Percentiles rank a stretch among this genome's conserved stretches.
Conservation (phyloP, 345 rosid species). For the Populus alba region DNA sequence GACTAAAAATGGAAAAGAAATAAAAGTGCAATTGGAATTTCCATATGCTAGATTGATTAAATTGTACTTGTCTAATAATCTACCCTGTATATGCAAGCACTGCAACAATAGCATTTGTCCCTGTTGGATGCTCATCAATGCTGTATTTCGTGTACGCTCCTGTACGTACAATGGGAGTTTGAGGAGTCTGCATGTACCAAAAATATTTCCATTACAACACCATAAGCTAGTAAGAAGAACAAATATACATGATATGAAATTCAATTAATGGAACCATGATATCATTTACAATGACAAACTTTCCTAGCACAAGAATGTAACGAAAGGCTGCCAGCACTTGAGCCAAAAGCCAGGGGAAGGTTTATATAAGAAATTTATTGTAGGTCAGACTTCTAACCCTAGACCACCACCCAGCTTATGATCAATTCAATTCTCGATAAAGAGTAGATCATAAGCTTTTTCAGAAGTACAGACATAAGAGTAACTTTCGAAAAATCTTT, state of each 20-base stretch:
- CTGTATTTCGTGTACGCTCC: conserved; percentile 63
- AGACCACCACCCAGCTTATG: no score
- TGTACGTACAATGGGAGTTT: conserved; percentile 85
- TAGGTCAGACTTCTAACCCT: no score
- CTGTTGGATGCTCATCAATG: conserved; percentile 82
- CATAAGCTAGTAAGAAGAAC: background rate
- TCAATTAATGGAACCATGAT: no score
- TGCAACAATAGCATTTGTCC: conserved; percentile 97
- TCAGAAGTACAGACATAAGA: no score
- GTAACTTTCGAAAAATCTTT: no score
- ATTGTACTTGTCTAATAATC: conserved; percentile 8
- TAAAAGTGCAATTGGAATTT: background rate
- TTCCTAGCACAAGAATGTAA: no score
- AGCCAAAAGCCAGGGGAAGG: no score
- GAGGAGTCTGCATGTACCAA: conserved; percentile 82
- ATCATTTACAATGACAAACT: no score
- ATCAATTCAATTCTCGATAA: no score
- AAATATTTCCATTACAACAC: conserved; percentile 8
- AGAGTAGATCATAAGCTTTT: no score
- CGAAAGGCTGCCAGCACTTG: no score
- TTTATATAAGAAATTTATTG: no score
- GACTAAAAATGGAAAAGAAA: background rate
- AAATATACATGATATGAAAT: background rate
- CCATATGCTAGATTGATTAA: background rate
- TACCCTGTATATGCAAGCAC: conserved; percentile 96